Conservation (phyloP, 2,329 filamentous ascomycete genomes). For the Botrytis elliptica region DNA sequence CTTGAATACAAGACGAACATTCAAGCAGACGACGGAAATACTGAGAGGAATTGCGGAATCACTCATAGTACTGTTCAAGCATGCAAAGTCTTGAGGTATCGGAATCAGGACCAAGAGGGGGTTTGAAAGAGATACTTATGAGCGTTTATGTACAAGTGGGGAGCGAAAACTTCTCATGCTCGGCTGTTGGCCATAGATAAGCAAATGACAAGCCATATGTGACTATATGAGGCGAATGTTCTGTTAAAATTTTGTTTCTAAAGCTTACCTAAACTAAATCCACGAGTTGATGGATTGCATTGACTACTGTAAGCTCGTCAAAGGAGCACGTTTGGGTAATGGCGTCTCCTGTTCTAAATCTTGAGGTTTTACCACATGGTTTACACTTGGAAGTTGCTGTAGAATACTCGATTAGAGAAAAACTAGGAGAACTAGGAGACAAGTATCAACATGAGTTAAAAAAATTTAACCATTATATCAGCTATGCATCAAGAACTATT, state of each 20-base stretch:
- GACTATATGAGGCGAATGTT: neutral
- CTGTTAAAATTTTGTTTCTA: neutral
- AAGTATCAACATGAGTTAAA: neutral
- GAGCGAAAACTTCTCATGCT: neutral
- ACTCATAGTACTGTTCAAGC: neutral
- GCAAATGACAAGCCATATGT: neutral
- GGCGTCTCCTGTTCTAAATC: neutral
- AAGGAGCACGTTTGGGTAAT: neutral
- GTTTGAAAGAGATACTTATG: neutral
- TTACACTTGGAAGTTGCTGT: neutral
- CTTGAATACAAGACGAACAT: neutral
- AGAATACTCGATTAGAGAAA: neutral
- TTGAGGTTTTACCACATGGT: neutral
- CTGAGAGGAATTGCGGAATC: neutral
- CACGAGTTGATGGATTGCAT: neutral
- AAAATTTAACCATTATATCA: neutral
- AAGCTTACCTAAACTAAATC: neutral
- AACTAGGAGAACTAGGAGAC: neutral
- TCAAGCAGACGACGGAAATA: neutral
- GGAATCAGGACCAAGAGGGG: neutral
- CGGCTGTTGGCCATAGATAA: neutral
- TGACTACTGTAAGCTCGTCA: neutral
- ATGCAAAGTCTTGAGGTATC: neutral
- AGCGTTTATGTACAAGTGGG: neutral
- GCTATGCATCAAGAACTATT: neutral